phyloP scores from a whole-genome alignment of 345 rosid genomes.

The Arabidopsis suecica region DNA sequence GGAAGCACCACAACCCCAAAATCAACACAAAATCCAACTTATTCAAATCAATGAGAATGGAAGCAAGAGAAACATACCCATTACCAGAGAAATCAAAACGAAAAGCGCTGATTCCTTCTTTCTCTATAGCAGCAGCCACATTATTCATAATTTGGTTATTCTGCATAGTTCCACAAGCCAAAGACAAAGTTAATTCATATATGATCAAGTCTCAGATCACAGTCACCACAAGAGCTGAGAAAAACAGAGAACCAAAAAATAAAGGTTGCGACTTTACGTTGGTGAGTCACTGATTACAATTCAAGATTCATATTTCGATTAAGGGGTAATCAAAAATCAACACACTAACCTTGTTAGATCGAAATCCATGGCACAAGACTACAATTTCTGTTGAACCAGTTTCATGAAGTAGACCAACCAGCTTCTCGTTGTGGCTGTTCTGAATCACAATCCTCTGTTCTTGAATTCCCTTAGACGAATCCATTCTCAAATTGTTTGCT shows the following conservation, averaged over 20 bases:
- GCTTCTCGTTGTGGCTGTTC: conserved; percentile 68
- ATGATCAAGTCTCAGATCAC: neutral
- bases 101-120: conserved; percentile 70
- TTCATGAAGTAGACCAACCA: conserved; percentile 74
- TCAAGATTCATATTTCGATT: neutral
- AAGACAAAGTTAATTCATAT: neutral
- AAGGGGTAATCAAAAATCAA: neutral
- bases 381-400: conserved; percentile 66
- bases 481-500: conserved; percentile 49
- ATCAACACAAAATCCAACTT: neutral
- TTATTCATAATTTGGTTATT: conserved; percentile 56
- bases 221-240: neutral
- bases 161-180: conserved; percentile 43
- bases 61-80: conserved; percentile 52
- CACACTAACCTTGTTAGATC: conserved; percentile 60
- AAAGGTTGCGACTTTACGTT: neutral
- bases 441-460: conserved; percentile 54
- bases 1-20: neutral
- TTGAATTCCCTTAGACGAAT: conserved; percentile 45
- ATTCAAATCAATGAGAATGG: neutral
- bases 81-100: conserved; percentile 89
- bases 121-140: conserved; percentile 72
- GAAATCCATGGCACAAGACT: conserved; percentile 76
- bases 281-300: neutral
- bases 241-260: neutral